These are phyloP conservation scores for Sphaerosporella brunnea DNA, from an alignment of 495 filamentous ascomycete genomes.

Conservation along the genomic window DNA sequence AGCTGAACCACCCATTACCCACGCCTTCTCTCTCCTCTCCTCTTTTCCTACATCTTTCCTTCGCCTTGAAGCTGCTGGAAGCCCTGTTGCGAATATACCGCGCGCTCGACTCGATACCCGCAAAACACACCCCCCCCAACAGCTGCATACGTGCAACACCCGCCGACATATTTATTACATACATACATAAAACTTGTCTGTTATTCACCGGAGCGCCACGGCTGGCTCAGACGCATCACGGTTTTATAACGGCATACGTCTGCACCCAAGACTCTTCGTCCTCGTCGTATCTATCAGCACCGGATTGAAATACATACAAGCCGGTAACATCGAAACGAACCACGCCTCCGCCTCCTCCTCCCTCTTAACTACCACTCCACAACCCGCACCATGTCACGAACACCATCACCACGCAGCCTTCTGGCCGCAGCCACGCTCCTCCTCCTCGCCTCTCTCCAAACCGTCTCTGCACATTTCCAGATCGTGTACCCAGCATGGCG, in stretches of 20 bases:
- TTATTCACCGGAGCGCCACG: background rate
- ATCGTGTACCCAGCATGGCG: slow-evolving; percentile 88
- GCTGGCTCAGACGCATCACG: background rate
- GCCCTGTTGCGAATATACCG: background rate
- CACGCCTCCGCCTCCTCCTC: background rate
- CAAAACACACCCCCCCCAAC: background rate
- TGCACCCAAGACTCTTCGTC: background rate
- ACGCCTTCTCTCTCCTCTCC: background rate
- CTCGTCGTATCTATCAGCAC: background rate
- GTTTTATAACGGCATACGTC: too few relatives aligned
- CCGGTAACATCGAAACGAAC: background rate
- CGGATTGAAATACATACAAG: background rate
- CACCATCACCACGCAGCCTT: slow-evolving; percentile 34
- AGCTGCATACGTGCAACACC: background rate
- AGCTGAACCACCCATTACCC: background rate
- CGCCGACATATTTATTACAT: background rate
- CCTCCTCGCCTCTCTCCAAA: slow-evolving; percentile 27
- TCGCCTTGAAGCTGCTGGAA: too few relatives aligned
- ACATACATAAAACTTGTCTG: background rate
- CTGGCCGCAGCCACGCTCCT: slow-evolving; percentile 35
- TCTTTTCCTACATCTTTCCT: background rate
- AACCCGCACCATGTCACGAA: slow-evolving; percentile 21
- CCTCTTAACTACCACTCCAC: slow-evolving; percentile 1
- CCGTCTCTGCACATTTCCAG: slow-evolving; percentile 62
- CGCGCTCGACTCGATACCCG: background rate